A percentile compares a stretch with the other conserved stretches of the same genome.
phyloP scores from a whole-genome alignment of 1,139 yeast genomes.

The Kodamaea ohmeri region DNA sequence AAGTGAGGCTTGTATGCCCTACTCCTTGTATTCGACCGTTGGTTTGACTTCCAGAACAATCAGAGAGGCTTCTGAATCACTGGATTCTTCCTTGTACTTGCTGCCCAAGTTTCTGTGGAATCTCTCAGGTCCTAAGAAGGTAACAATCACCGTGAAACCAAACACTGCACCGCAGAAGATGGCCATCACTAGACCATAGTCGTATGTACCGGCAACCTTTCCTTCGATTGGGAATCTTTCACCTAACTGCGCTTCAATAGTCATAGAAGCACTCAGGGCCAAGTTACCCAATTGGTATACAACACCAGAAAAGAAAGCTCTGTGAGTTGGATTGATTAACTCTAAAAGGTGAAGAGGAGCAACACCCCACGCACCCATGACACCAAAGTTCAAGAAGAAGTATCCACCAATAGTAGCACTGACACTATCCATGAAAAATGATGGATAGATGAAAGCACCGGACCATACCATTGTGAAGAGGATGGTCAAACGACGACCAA shows the following conservation, averaged over 20 bases:
- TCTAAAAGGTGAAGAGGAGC: conserved; percentile 37
- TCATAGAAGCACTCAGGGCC: conserved; percentile 35
- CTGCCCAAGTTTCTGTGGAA: conserved; percentile 9
- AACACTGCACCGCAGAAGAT: conserved; percentile 40
- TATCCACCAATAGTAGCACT: conserved; percentile 25
- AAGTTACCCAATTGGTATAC: conserved; percentile 42
- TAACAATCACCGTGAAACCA: conserved; percentile 26
- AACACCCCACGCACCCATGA: conserved; percentile 42
- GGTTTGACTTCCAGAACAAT: conserved; percentile 4
- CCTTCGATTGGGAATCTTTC: conserved; percentile 24
- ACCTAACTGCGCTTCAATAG: conserved; percentile 37
- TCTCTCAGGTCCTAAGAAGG: conserved; percentile 35
- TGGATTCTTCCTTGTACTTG: background rate
- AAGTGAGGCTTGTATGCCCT: no score
- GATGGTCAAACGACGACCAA: conserved; percentile 49
- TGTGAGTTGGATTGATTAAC: conserved; percentile 34
- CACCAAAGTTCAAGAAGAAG: conserved; percentile 27
- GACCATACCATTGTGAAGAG: conserved; percentile 29
- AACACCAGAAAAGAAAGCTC: conserved; percentile 38
- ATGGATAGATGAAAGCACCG: conserved; percentile 37
- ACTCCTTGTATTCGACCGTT: conserved; percentile 4
- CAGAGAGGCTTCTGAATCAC: conserved; percentile 5
- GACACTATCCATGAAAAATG: conserved; percentile 21
- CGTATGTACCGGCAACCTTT: conserved; percentile 15
- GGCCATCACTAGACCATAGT: conserved; percentile 39